Evolutionary conservation across 2,329 filamentous ascomycete species (phyloP), one percentile per base, ranked within the genome.

Genomic region (Alternaria consortialis): DNA sequence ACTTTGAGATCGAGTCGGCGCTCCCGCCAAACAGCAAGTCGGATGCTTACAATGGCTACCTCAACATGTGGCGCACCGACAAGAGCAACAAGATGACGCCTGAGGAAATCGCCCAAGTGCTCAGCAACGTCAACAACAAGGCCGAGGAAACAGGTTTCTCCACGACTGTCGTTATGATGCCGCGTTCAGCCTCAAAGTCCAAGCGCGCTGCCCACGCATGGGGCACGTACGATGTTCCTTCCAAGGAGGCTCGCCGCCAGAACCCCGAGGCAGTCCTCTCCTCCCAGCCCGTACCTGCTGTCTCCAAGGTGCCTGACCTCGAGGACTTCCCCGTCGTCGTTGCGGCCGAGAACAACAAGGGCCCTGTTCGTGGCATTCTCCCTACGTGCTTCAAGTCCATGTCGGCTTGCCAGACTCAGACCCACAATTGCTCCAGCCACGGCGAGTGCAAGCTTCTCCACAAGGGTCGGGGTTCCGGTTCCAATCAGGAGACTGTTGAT

Each of bases 361-460:
- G 77, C 72, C 65, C 83, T 7, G 79, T 83, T 27, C 74, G 79
- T 32, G 84, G 84, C 56, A 81, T 87, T 25, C 84, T 94, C 47
- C 90, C 91, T 7, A 80, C 87, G 46, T 98, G 94, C 85, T 94
- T 96, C 83, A 77, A 83, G 53, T 89, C 89, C 2, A 80, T 88
- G 69, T 87, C 89, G 40, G 83, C 85, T 58, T 98, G 94, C 81
- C 81, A 85, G 51, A 84, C 84, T 58, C 83, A 82, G 40, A 99
- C 95, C 2, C 86, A 88, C 70, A 88, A 88, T 75, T 99, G 95
- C 85, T 92, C 91, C 13, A 88, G 90, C 56, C 93, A 95, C 79
- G 95, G 95, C 47, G 74, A 79, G 29, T 98, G 95, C 83, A 82
- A 85, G 67, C 84, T 90, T 76, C 90, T 90, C 73, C 93, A 87